Evolutionary conservation across 139 green algal species (phyloP), one percentile per base, ranked within the genome.

Genomic region (Chlorella sp.): DNA sequence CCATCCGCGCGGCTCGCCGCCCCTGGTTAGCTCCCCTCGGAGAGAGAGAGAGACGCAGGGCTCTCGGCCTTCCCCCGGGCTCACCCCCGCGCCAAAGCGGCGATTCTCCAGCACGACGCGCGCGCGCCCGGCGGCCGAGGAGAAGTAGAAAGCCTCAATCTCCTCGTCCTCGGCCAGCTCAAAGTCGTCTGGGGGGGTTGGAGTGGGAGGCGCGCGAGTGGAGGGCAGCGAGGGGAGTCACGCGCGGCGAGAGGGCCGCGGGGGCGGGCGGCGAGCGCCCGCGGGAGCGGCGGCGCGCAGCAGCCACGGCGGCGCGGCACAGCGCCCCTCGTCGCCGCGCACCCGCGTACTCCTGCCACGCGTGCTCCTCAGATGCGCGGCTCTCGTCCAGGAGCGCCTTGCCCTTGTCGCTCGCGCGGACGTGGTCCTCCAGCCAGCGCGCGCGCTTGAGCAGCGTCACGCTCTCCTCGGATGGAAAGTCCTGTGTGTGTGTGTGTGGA

Each of bases 71-170:
- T n/a, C n/a, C n/a, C n/a, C n/a, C n/a, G n/a, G n/a, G n/a, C n/a
- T n/a, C 33, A 33, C 11, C 36, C 67, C 86, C 66, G 93, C 86
- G 14, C 93, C 93, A 74, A 87, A 93, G 21, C 93, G 83, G 33
- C 93, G 82, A 78, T 97, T 97, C 65, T 92, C 93, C 25, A 97
- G 66, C 56, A 87, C 80, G 58, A 94, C 87, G 25, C 84, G 87
- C 1, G 85, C 87, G 11, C 76, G 56, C 1, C 88, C 88, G 41
- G 91, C 88, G 2, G 90, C 90, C 12, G 79, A 82, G 8, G 80
- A 89, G 75, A 91, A 93, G 77, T 95, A 95, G 72, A 87, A 95
- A 11, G 73, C 66, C 80, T 95, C 90, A 36, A 93, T 87, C 45
- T 91, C 87, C 38, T 96, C 90, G 36, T 94, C 83, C 40, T 90